Conservation (phyloP, 257 asterid genomes). For the Cordia subcordata region DNA sequence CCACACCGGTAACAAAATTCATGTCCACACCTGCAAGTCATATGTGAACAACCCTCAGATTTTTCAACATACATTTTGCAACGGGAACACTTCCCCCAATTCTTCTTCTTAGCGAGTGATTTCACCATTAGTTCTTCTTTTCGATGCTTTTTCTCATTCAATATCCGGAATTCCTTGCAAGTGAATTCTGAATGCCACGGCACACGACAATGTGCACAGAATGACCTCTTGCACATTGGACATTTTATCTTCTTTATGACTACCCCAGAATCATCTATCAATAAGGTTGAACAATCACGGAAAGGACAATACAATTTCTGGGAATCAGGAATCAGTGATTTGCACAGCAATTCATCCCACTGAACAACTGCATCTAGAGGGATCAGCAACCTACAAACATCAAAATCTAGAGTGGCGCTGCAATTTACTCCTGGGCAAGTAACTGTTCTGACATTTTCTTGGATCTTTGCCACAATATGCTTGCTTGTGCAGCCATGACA, state of each 20-base stretch:
- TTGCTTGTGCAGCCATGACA: conserved; percentile 54
- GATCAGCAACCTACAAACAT: conserved; percentile 42
- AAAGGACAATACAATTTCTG: conserved; percentile 60
- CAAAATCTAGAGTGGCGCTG: conserved; percentile 25
- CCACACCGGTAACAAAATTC: conserved; percentile 67
- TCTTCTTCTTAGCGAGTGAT: conserved; percentile 63
- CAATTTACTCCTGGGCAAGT: conserved; percentile 50
- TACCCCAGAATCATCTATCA: conserved; percentile 40
- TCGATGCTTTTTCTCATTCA: conserved; percentile 22
- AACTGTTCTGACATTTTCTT: conserved; percentile 27
- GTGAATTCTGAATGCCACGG: conserved; percentile 72
- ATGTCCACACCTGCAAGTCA: conserved; percentile 56
- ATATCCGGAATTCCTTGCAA: conserved; percentile 58
- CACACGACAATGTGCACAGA: conserved; percentile 57
- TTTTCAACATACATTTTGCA: conserved; percentile 67
- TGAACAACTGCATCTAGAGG: conserved; percentile 31
- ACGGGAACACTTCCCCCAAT: conserved; percentile 66
- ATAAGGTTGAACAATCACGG: conserved; percentile 55
- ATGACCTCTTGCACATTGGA: conserved; percentile 44
- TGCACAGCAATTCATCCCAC: conserved; percentile 58
- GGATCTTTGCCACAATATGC: conserved; percentile 44
- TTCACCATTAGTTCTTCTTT: conserved; percentile 39
- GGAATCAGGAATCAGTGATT: conserved; percentile 53
- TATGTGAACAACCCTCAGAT: conserved; percentile 53
- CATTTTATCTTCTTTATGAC: conserved; percentile 22